These are phyloP conservation scores for Populus deltoides DNA, from an alignment of 345 rosid species.

Conservation along the genomic window DNA sequence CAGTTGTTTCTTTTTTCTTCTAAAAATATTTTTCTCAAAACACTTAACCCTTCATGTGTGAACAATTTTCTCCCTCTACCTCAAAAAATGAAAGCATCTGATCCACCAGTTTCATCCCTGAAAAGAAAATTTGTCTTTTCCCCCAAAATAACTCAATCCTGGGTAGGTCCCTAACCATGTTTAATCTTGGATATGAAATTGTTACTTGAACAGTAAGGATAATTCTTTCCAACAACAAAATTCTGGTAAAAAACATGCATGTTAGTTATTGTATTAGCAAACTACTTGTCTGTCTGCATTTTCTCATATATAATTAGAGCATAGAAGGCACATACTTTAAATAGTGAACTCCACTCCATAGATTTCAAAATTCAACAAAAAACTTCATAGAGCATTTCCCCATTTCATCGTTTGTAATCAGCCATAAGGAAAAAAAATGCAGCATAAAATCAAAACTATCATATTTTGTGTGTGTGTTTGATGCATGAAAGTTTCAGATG, in stretches of 20 bases:
- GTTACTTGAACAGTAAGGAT: not conserved
- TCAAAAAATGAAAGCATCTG: not conserved
- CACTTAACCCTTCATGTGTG: not conserved
- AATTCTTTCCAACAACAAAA: not conserved
- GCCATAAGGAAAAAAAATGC: not conserved
- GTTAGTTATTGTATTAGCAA: not conserved
- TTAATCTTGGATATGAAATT: not conserved
- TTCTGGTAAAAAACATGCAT: not conserved
- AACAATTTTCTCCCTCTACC: not conserved
- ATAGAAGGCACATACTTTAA: not conserved
- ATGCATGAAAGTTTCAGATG: constrained; percentile 1
- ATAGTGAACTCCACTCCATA: not conserved
- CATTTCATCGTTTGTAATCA: not conserved
- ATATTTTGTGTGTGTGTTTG: not conserved
- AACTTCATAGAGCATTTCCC: not conserved
- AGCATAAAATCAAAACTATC: not conserved
- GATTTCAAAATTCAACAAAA: not conserved
- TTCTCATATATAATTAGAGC: not conserved
- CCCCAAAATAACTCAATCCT: not conserved
- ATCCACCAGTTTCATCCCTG: not conserved
- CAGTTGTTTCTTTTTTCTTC: not conserved
- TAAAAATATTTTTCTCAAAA: not conserved
- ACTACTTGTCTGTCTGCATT: not conserved
- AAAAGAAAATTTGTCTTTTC: not conserved
- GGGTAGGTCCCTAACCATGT: not conserved